phyloP scores from a whole-genome alignment of 2,329 filamentous ascomycete species.

The Colletotrichum eleusines region DNA sequence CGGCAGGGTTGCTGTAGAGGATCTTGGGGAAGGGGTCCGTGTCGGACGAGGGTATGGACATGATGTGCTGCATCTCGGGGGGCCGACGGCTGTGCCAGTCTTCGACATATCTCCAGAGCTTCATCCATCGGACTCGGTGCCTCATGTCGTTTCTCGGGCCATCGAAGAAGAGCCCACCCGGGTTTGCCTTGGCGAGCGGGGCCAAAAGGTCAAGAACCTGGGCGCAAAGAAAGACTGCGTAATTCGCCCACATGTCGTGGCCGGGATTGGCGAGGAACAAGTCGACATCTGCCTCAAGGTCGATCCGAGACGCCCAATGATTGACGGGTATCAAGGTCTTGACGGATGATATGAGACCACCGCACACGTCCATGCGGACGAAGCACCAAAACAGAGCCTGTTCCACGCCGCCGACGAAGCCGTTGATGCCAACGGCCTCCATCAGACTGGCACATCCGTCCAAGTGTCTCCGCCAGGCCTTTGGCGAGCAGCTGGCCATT shows the following conservation, averaged over 20 bases:
- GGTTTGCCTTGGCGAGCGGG: slow-evolving; percentile 55
- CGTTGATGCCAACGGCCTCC: slow-evolving; percentile 63
- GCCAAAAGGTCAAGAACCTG: slow-evolving; percentile 58
- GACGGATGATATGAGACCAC: slow-evolving; percentile 67
- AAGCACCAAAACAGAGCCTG: slow-evolving; percentile 72
- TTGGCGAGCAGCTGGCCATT: slow-evolving; percentile 56
- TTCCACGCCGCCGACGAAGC: slow-evolving; percentile 63
- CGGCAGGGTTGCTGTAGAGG: slow-evolving; percentile 65
- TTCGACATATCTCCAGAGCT: slow-evolving; percentile 63
- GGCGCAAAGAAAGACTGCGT: slow-evolving; percentile 68
- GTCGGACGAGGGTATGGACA: slow-evolving; percentile 51
- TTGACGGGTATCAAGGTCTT: slow-evolving; percentile 61
- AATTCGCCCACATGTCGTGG: slow-evolving; percentile 69
- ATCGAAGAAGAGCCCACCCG: slow-evolving; percentile 53
- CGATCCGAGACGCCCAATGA: slow-evolving; percentile 57
- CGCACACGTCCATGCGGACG: slow-evolving; percentile 69
- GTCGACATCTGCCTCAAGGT: slow-evolving; percentile 48
- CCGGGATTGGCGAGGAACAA: slow-evolving; percentile 53
- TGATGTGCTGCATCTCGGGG: slow-evolving; percentile 59
- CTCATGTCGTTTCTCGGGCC: slow-evolving; percentile 32
- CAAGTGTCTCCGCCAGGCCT: slow-evolving; percentile 67
- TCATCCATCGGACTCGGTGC: slow-evolving; percentile 55
- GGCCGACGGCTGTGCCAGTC: slow-evolving; percentile 62
- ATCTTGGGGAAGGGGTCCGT: slow-evolving; percentile 63
- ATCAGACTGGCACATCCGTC: slow-evolving; percentile 70